Base-by-base conservation (phyloP, 208 protist species). In the Eutreptiella sp. region DNA sequence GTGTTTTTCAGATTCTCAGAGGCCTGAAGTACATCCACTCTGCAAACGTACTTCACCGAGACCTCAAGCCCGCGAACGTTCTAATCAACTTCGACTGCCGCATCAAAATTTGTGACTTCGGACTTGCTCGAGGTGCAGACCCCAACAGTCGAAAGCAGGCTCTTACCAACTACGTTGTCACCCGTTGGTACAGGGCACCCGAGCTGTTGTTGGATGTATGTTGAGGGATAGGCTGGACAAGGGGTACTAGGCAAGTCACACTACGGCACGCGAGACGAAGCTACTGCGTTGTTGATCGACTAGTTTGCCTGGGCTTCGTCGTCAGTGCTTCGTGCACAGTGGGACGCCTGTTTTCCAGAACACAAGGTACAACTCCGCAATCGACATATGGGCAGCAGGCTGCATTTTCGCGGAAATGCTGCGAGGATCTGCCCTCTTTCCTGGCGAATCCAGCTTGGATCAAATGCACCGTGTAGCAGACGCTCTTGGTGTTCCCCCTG, bases 181-280 rank as follows among this genome's bases (percentile, higher is more conserved):
- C 94, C 1, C 73, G 96, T 7, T 98, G 94, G 94, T 99, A 99
- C 73, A 76, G 97, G 11, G 85, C 97, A 3, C 97, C 97, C 4
- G 96, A 99, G 78, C 77, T 99, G 34, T 84, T 99, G 34, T 76
- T 99, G 9, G 81, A 84, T 1, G n/a, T n/a, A n/a, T n/a, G n/a
- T n/a, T n/a, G n/a, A n/a, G n/a, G n/a, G n/a, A n/a, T n/a, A n/a
- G n/a, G n/a, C n/a, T n/a, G n/a, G n/a, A n/a, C n/a, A n/a, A n/a
- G n/a, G n/a, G n/a, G n/a, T n/a, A n/a, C n/a, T n/a, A n/a, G n/a
- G n/a, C n/a, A n/a, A n/a, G n/a, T n/a, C n/a, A n/a, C n/a, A n/a
- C n/a, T n/a, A n/a, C n/a, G n/a, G n/a, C n/a, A n/a, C n/a, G n/a
- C n/a, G n/a, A n/a, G n/a, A n/a, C n/a, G n/a, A n/a, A n/a, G n/a